phyloP scores from a whole-genome alignment of 106 monocot genomes.

The Dendrobium chrysotoxum region DNA sequence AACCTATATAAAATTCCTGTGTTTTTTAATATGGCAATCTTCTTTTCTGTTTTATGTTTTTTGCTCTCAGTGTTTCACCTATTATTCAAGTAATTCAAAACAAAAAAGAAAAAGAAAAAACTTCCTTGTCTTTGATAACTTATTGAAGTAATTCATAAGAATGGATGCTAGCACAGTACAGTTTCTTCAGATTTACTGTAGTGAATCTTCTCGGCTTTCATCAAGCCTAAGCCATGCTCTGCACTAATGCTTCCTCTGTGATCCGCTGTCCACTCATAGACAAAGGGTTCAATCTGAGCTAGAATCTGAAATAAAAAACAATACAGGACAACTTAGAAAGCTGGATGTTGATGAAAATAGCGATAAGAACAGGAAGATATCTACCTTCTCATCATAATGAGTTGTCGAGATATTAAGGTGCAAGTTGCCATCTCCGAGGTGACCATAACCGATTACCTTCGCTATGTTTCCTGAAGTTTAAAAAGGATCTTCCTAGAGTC shows the following conservation, averaged over 20 bases:
- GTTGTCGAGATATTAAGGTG: slow-evolving; percentile 74
- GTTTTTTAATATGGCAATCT: too few relatives aligned
- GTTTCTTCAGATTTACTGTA: slow-evolving; percentile 89
- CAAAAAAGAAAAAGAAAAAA: not conserved
- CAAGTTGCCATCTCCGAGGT: slow-evolving; percentile 96
- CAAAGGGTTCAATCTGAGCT: slow-evolving; percentile 86
- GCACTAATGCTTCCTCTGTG: slow-evolving; percentile 92
- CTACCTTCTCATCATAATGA: slow-evolving; percentile 68
- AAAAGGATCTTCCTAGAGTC: not conserved
- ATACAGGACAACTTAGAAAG: not conserved
- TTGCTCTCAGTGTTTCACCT: too few relatives aligned
- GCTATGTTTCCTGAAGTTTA: slow-evolving; percentile 44
- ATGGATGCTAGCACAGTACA: slow-evolving; percentile 24
- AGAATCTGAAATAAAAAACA: slow-evolving; percentile 40
- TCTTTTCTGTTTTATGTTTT: too few relatives aligned
- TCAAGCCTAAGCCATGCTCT: slow-evolving; percentile 91
- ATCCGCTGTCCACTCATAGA: slow-evolving; percentile 88
- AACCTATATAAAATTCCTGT: too few relatives aligned
- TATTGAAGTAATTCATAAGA: not conserved
- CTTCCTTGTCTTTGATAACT: not conserved
- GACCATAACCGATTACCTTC: slow-evolving; percentile 82
- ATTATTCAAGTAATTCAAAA: too few relatives aligned
- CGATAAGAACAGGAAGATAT: not conserved
- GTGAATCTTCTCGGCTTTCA: slow-evolving; percentile 98
- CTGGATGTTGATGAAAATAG: not conserved